Evolutionary conservation across 441 rosid species (phyloP), one percentile per base, ranked within the genome.

Genomic region (Cnidoscolus chayamansa): DNA sequence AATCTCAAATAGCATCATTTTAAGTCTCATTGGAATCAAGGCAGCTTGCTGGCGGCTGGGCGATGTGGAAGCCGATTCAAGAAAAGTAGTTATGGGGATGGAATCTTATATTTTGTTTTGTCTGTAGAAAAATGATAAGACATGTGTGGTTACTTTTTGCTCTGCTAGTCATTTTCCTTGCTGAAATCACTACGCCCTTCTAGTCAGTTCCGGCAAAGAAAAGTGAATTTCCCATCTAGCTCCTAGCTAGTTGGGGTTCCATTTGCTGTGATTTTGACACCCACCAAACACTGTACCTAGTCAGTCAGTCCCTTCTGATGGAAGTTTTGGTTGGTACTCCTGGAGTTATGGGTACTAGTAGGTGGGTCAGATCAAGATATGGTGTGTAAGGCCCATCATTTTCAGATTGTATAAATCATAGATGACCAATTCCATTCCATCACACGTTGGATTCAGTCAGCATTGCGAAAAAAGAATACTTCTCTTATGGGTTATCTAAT

Each of bases 181-280:
- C 5, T 40, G 17, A 37, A 56, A n/a, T 40, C 31, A 12, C 32
- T 67, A 17, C 37, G 50, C 61, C 4, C 11, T 30, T 47, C 57
- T 17, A 31, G 56, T 59, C 57, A 61, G 45, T 30, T 31, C 13
- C 32, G 53, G 4, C 45, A 13, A 31, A 35, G n/a, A 20, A 56
- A 12, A 9, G 12, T 19, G 0, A 40, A 31, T 37, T 63, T 8
- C 12, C 31, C 20, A 54, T 13, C 4, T 25, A 25, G 25, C 25
- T 30, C 60, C 37, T 16, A 12, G 7, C 50, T n/a, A 3, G 16
- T 19, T 64, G 71, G 63, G 57, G 15, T 17, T 59, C 73, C 75
- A 49, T 31, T 56, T 65, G 61, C 49, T 70, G 17, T 56, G 71
- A 73, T 48, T 68, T 40, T 68, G 63, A 68, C 53, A 55, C 30